Evolutionary conservation across 257 asterid genomes (phyloP).

Genomic region (Nicotiana sylvestris): DNA sequence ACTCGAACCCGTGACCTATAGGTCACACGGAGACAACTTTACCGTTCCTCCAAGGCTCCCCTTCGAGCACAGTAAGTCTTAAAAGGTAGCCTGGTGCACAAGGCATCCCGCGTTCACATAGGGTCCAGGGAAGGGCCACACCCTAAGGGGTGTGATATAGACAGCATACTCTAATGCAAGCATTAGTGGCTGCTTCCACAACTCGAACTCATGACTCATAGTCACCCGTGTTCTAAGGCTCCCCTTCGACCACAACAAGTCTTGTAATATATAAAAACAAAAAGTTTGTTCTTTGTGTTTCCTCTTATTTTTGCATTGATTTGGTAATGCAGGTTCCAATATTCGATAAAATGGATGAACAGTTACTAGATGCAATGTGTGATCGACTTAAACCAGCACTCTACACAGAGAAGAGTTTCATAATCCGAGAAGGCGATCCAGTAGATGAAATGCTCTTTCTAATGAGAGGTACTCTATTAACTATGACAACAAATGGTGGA

Average conservation of each 20-base stretch:
- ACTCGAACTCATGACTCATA: no score
- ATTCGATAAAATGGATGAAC: slow-evolving; percentile 16
- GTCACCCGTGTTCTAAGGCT: no score
- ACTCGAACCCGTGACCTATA: no score
- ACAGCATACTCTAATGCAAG: no score
- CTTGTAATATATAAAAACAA: background rate
- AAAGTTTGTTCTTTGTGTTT: no score
- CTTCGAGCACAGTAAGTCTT: background rate
- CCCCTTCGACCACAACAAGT: background rate
- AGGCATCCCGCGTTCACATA: no score
- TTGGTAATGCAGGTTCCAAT: slow-evolving; percentile 7
- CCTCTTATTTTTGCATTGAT: background rate
- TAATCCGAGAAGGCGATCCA: slow-evolving; percentile 15
- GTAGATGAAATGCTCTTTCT: slow-evolving; percentile 20
- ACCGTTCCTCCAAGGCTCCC: no score
- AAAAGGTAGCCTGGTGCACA: background rate
- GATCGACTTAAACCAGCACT: slow-evolving; percentile 17
- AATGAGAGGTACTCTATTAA: slow-evolving; percentile 13
- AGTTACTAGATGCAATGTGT: slow-evolving; percentile 15
- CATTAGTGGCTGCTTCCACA: no score
- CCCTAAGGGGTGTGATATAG: no score
- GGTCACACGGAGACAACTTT: no score
- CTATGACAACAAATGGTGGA: slow-evolving; percentile 18
- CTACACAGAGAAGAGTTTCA: slow-evolving; percentile 16
- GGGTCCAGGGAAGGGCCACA: no score